Base-by-base conservation (phyloP, 495 filamentous ascomycete species). In the Neurospora intermedia region DNA sequence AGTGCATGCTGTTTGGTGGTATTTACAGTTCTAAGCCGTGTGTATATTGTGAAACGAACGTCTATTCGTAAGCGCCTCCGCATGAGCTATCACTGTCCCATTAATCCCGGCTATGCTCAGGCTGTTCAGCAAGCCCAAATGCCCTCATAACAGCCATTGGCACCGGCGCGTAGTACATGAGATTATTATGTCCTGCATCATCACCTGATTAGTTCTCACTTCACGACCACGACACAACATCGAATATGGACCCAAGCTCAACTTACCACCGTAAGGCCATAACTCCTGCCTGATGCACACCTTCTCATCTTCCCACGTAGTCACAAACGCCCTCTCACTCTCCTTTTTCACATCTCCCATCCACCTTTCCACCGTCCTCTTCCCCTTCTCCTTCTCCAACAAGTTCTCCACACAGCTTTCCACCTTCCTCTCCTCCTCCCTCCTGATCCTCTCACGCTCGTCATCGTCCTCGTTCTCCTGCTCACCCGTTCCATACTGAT, bases 81-180 rank as follows among this genome's bases (percentile, higher is more conserved):
- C 16, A 43, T 48, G 4, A 43, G 18, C 0, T 35, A 23, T 35
- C n/a, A 3, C 20, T n/a, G 15, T 35, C 20, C 48, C 43, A n/a
- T 66, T 0, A 62, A 2, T 40, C 18, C 48, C 35, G 39, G 6
- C 3, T 72, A 5, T 9, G 2, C 20, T 71, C 42, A 11, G 69
- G 5, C 20, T 72, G 16, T 0, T 46, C 70, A 27, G 40, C 69
- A 27, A 70, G 43, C 13, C 76, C 87, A 76, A 94, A 94, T 1
- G 90, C 86, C 71, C 90, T 84, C 78, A 91, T 82, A 16, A 91
- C 87, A 3, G 91, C 91, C 13, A 91, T 77, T 11, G 86, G 78
- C 13, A 92, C 87, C 13, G 85, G 83, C 4, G 85, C 78, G 54
- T 83, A 88, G 27, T 83, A 84, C 77, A 88, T 80, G 39, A 91